Conservation (phyloP, 2,329 filamentous ascomycete genomes). For the Ophiosphaerella herpotricha region DNA sequence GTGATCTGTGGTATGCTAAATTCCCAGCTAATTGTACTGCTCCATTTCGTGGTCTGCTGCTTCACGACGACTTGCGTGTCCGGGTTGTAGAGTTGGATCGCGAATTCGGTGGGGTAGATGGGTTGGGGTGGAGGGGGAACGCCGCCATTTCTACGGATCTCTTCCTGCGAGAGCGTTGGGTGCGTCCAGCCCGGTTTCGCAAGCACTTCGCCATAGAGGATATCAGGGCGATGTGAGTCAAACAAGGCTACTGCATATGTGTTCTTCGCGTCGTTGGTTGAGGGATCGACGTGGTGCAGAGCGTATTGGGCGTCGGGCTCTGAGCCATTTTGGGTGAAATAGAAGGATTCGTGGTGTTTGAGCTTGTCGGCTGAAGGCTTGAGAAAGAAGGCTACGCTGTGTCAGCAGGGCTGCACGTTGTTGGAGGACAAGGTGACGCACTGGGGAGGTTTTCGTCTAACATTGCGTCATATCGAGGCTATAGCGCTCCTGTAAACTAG, state of each 20-base stretch:
- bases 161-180: slow-evolving; percentile 78
- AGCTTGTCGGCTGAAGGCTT: slow-evolving; percentile 56
- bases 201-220: slow-evolving; percentile 86
- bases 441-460: slow-evolving; percentile 92
- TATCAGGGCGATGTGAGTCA: slow-evolving; percentile 77
- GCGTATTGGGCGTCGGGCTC: slow-evolving; percentile 80
- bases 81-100: slow-evolving; percentile 90
- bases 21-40: slow-evolving; percentile 79
- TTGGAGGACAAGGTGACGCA: slow-evolving; percentile 25
- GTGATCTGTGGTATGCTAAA: slow-evolving; percentile 89
- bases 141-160: slow-evolving; percentile 72
- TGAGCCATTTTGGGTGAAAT: slow-evolving; percentile 72
- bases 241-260: slow-evolving; percentile 86
- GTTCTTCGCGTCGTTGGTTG: slow-evolving; percentile 71
- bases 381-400: slow-evolving; percentile 60
- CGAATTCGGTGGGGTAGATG: slow-evolving; percentile 75
- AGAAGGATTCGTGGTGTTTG: slow-evolving; percentile 59
- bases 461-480: slow-evolving; percentile 58
- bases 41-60: slow-evolving; percentile 77
- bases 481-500: neutral
- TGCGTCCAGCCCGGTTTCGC: slow-evolving; percentile 85
- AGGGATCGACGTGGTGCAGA: slow-evolving; percentile 75
- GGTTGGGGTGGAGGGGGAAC: slow-evolving; percentile 69
- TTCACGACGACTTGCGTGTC: slow-evolving; percentile 79
- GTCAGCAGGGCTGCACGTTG: slow-evolving; percentile 43